phyloP scores from a whole-genome alignment of 257 asterid genomes.

The Nicotiana otophora region DNA sequence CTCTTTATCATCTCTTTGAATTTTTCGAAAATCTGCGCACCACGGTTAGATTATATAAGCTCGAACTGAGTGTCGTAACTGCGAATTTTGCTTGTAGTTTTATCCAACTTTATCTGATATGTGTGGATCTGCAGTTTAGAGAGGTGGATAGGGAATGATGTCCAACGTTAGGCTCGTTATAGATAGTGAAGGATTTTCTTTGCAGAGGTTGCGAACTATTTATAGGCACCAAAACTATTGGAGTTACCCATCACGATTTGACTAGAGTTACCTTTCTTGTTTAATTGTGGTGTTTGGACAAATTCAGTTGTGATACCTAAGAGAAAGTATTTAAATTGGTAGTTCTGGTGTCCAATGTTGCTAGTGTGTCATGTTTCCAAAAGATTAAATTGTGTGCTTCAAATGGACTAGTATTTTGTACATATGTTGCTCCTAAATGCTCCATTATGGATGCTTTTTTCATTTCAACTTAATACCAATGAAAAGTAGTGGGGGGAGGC shows the following conservation, averaged over 20 bases:
- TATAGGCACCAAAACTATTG: neutral
- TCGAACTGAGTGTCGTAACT: neutral
- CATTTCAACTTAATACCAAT: neutral
- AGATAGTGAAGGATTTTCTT: no score
- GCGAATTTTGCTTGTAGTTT: neutral
- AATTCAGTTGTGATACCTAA: neutral
- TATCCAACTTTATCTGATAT: neutral
- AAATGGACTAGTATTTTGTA: neutral
- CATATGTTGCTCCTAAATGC: neutral
- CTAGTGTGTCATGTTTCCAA: neutral
- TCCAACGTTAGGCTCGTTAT: neutral
- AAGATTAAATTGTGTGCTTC: neutral
- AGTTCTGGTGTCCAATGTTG: neutral
- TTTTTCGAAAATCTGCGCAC: no score
- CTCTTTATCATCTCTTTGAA: no score
- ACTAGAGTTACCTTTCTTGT: neutral
- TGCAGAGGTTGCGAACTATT: no score
- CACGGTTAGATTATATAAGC: neutral
- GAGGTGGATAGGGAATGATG: neutral
- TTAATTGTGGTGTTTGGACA: neutral
- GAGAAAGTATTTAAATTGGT: neutral
- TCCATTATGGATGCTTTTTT: neutral
- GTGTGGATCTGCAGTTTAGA: neutral
- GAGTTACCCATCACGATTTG: neutral
- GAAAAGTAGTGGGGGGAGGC: neutral